A percentile compares a stretch with the other conserved stretches of the same genome.
These are phyloP conservation scores for Psilocybe mexicana DNA, from an alignment of 1,284 basidiomycete species.

Conservation along the genomic window DNA sequence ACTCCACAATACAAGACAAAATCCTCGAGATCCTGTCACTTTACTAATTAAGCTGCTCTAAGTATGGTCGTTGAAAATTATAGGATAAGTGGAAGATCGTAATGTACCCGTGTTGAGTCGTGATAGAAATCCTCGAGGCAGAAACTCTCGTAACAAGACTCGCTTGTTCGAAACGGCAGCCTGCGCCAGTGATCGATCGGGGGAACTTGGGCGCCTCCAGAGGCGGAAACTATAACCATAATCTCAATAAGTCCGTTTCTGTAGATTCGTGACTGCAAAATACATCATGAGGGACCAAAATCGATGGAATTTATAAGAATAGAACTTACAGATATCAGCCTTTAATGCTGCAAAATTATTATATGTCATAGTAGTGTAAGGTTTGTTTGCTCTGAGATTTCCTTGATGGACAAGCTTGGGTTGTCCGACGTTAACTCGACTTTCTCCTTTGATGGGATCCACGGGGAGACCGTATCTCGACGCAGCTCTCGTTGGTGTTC, in stretches of 20 bases:
- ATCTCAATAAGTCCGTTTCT: constrained; percentile 5
- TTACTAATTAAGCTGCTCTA: background rate
- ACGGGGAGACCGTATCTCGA: constrained; percentile 25
- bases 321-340: constrained; percentile 22
- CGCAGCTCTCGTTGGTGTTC: constrained; percentile 22
- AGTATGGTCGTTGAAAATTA: background rate
- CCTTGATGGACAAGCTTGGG: constrained; percentile 23
- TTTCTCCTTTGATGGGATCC: constrained; percentile 26
- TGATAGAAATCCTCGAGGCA: background rate
- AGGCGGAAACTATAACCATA: constrained; percentile 2
- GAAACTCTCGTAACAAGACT: background rate
- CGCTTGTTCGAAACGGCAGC: constrained; percentile 7
- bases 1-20: background rate
- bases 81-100: background rate
- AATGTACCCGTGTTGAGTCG: background rate
- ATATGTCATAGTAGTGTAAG: constrained; percentile 21
- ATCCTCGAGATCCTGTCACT: constrained; percentile 1
- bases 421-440: constrained; percentile 22
- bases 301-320: background rate
- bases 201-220: constrained; percentile 4
- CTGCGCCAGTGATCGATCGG: constrained; percentile 12
- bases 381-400: constrained; percentile 22
- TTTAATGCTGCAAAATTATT: constrained; percentile 19
- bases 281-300: background rate
- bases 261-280: background rate